These are phyloP conservation scores for Podospora appendiculata DNA, from an alignment of 495 filamentous ascomycete genomes.

Conservation along the genomic window DNA sequence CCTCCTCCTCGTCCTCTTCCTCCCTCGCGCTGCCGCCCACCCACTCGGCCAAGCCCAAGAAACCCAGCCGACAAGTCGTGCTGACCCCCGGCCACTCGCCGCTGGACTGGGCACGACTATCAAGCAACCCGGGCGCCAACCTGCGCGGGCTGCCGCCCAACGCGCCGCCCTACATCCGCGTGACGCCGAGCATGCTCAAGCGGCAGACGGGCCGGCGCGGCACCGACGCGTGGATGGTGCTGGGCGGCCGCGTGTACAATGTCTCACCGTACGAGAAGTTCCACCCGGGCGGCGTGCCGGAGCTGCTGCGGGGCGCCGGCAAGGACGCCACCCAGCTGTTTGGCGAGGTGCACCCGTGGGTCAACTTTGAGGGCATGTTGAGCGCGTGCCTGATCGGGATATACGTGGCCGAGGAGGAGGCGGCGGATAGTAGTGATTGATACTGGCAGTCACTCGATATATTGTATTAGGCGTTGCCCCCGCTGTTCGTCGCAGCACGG, in stretches of 20 bases:
- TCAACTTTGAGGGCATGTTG: slow-evolving; percentile 94
- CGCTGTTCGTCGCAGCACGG: too few relatives aligned
- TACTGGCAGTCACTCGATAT: not conserved
- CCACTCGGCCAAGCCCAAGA: slow-evolving; percentile 36
- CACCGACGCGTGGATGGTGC: slow-evolving; percentile 79
- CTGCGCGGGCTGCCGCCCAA: slow-evolving; percentile 49
- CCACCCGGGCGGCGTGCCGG: slow-evolving; percentile 85
- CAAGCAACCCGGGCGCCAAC: slow-evolving; percentile 54
- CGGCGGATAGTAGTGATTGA: slow-evolving; percentile 22
- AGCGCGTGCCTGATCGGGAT: slow-evolving; percentile 79
- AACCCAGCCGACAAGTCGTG: slow-evolving; percentile 51
- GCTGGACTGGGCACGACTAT: slow-evolving; percentile 86
- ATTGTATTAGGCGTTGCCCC: too few relatives aligned
- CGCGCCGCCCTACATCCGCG: slow-evolving; percentile 39
- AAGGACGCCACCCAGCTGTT: slow-evolving; percentile 74
- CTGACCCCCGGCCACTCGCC: slow-evolving; percentile 85
- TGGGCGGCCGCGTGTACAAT: slow-evolving; percentile 87
- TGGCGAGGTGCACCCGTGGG: slow-evolving; percentile 92
- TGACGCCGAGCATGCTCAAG: slow-evolving; percentile 73
- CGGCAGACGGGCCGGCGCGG: slow-evolving; percentile 70
- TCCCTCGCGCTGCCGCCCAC: slow-evolving; percentile 37
- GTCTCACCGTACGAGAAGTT: slow-evolving; percentile 82
- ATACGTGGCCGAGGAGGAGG: slow-evolving; percentile 70
- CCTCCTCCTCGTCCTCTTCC: slow-evolving; percentile 3
- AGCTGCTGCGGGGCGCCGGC: slow-evolving; percentile 75